These are phyloP conservation scores for Xylaria arbuscula DNA, from an alignment of 2,329 filamentous ascomycete species.

Conservation along the genomic window DNA sequence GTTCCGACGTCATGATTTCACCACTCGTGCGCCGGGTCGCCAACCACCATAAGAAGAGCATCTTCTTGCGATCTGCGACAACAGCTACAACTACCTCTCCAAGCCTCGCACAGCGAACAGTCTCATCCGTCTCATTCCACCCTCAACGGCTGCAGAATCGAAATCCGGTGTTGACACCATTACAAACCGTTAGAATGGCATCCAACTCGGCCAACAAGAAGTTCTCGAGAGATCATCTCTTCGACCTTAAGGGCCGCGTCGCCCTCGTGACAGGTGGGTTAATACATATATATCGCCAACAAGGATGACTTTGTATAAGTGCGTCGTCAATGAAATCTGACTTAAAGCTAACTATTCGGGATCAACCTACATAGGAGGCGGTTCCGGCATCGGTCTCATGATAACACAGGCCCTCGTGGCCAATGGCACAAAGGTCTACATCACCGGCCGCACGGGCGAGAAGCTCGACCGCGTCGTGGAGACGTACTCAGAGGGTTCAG, in stretches of 20 bases:
- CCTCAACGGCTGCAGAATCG: conserved; percentile 6
- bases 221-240: conserved; percentile 54
- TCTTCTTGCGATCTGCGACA: conserved; percentile 24
- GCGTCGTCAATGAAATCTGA: not conserved
- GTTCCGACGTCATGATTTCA: conserved; percentile 44
- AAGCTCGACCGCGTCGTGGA: conserved; percentile 70
- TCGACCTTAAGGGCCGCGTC: conserved; percentile 57
- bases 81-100: conserved; percentile 11
- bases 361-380: conserved; percentile 54
- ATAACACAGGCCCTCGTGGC: conserved; percentile 73
- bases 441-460: conserved; percentile 72
- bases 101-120: not conserved
- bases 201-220: conserved; percentile 44
- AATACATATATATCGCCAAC: not conserved
- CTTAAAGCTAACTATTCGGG: not conserved
- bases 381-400: conserved; percentile 76
- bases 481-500: conserved; percentile 64
- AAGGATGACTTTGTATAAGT: not conserved
- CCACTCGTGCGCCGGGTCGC: conserved; percentile 31
- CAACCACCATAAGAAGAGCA: conserved; percentile 37
- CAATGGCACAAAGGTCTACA: conserved; percentile 77
- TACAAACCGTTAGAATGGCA: conserved; percentile 40
- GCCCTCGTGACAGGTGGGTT: conserved; percentile 58
- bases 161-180: not conserved
- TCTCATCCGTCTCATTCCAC: conserved; percentile 11